Base-by-base conservation (phyloP, 208 protist species). In the Paratrypanosoma confusum region DNA sequence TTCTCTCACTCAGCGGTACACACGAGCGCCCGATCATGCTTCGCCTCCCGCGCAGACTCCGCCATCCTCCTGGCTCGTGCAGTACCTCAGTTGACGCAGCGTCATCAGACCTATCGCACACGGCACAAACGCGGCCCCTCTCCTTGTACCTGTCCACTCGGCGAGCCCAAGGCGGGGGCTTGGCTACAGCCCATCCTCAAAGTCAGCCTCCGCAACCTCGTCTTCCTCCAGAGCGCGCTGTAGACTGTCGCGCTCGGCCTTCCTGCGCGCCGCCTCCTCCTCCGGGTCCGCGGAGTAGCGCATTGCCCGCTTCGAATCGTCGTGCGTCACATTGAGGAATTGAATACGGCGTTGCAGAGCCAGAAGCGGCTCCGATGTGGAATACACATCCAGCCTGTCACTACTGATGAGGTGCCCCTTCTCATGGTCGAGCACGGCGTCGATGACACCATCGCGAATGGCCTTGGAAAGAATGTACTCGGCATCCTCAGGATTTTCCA, bases 401-500 rank as follows among this genome's bases (percentile, higher is more conserved):
- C 82, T 96, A 14, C 88, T 95, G 37, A 94, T 83, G 25, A 99
- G 65, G 48, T 80, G 78, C 11, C 84, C 78, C 22, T 81, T 77
- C 29, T 90, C 78, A 64, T 96, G 95, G 64, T 98, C 92, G 34
- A 99, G 84, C 0, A 79, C 81, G 0, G 95, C 97, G 51, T 97
- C 91, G 56, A 99, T 98, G 13, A 98, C 95, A 43, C 93, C 88
- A 69, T 98, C 94, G 49, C 78, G 81, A 42, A 98, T 97, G 23
- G 96, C 96, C 73, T 98, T 98, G 28, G 96, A 81, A 27, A 97
- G 88, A 50, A 99, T 99, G 66, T 94, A 97, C 78, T 98, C 93
- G 5, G 90, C 93, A 79, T 98, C 95, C 14, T 93, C 76, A 6
- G 82, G 58, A 46, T 89, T 91, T 53, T 96, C 95, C 48, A 99